These are phyloP conservation scores for Hippophae tibetana DNA, from an alignment of 306 rosid species.

Conservation along the genomic window DNA sequence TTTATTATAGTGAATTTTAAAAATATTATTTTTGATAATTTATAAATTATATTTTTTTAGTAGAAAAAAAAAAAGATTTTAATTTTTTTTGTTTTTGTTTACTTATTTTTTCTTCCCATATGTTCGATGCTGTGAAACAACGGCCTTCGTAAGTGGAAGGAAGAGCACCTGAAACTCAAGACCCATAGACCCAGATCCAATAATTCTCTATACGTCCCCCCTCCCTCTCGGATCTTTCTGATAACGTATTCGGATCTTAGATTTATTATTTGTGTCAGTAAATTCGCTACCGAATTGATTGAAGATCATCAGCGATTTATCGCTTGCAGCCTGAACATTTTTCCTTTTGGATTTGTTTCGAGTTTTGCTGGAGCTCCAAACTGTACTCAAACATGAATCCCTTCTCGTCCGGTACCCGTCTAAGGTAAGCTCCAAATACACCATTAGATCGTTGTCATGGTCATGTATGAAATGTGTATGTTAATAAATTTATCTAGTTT, in stretches of 20 bases:
- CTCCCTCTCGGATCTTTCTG: conserved; percentile 23
- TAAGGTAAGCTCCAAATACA: conserved; percentile 50
- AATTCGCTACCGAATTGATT: conserved; percentile 7
- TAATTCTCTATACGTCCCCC: conserved; percentile 18
- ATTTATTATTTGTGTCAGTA: conserved; percentile 21
- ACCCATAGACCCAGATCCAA: conserved; percentile 62
- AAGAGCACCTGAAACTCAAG: conserved; percentile 20
- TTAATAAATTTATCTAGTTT: conserved; percentile 8
- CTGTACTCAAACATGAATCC: conserved; percentile 70
- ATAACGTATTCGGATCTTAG: conserved; percentile 46
- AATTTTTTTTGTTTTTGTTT: background rate
- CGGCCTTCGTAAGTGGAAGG: conserved; percentile 29
- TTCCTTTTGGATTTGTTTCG: conserved; percentile 43
- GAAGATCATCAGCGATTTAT: conserved; percentile 18
- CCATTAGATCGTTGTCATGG: conserved; percentile 23
- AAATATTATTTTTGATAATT: no score
- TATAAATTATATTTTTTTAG: background rate
- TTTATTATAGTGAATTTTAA: no score
- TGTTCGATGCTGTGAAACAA: background rate
- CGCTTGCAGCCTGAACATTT: conserved; percentile 13
- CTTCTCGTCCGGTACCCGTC: conserved; percentile 94
- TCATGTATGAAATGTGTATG: background rate
- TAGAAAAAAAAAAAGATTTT: background rate
- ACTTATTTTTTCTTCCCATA: conserved; percentile 3
- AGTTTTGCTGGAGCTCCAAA: conserved; percentile 39